Evolutionary conservation across 1,284 basidiomycete species (phyloP).

Genomic region (Cystobasidium sp.): DNA sequence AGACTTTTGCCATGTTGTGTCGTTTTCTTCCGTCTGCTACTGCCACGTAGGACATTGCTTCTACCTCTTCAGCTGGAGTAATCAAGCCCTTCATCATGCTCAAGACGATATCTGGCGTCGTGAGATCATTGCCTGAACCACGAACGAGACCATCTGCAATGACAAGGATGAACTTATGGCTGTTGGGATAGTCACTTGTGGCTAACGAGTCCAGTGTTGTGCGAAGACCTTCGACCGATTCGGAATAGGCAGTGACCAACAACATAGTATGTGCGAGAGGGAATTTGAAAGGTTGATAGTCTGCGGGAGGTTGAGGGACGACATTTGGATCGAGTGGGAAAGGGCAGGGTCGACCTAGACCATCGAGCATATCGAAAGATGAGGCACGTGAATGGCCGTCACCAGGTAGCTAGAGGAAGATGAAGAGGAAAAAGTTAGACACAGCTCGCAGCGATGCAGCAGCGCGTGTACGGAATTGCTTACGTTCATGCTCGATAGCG

Average conservation of each 20-base stretch:
- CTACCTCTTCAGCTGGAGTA: constrained; percentile 80
- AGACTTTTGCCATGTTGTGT: constrained; percentile 99
- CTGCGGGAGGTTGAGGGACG: constrained; percentile 86
- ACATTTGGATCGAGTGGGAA: constrained; percentile 84
- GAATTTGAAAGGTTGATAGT: constrained; percentile 95
- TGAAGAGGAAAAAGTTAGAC: background rate
- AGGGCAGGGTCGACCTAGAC: constrained; percentile 66
- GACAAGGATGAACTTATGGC: constrained; percentile 92
- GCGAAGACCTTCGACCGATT: constrained; percentile 92
- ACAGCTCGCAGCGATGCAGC: background rate
- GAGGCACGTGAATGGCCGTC: constrained; percentile 33
- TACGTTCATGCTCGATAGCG: constrained; percentile 42
- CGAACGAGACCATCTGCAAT: constrained; percentile 99
- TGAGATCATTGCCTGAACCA: constrained; percentile 82
- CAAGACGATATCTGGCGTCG: constrained; percentile 92
- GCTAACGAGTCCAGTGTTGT: constrained; percentile 97
- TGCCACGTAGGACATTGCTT: constrained; percentile 94
- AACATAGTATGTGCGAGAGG: constrained; percentile 92
- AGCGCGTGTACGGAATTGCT: background rate
- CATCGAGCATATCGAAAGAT: constrained; percentile 36
- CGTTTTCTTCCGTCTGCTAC: constrained; percentile 98
- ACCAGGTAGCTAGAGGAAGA: background rate
- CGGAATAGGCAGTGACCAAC: constrained; percentile 97
- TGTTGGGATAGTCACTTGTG: constrained; percentile 98
- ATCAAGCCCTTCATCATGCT: constrained; percentile 98